Conservation (phyloP, 1,284 basidiomycete species). For the Afroboletus lepidellus region DNA sequence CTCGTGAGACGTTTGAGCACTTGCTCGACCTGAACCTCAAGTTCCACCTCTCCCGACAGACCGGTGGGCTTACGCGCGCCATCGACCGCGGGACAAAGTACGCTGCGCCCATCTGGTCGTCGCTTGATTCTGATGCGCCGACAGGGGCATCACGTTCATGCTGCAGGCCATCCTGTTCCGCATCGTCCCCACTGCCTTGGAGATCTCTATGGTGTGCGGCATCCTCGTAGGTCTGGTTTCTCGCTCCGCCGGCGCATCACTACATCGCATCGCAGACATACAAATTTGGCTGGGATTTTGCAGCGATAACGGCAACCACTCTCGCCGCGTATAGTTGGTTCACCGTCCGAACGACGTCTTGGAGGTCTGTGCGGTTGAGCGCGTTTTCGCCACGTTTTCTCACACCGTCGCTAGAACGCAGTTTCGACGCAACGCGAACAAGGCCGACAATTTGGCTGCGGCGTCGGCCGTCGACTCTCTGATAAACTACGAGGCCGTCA, state of each 20-base stretch:
- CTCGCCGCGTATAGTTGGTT: slow-evolving; percentile 97
- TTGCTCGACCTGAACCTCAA: slow-evolving; percentile 87
- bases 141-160: slow-evolving; percentile 93
- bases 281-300: slow-evolving; percentile 97
- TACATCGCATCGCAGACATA: slow-evolving; percentile 61
- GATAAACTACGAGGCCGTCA: slow-evolving; percentile 98
- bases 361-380: slow-evolving; percentile 60
- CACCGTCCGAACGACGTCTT: slow-evolving; percentile 92
- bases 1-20: slow-evolving; percentile 91
- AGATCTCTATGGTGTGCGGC: slow-evolving; percentile 96
- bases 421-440: slow-evolving; percentile 94
- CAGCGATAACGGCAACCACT: slow-evolving; percentile 83
- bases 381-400: background rate
- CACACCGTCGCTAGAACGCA: slow-evolving; percentile 61
- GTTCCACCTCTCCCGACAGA: slow-evolving; percentile 93
- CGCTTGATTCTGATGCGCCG: slow-evolving; percentile 1
- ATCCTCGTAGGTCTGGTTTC: slow-evolving; percentile 64
- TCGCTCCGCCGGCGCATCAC: background rate
- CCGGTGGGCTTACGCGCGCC: slow-evolving; percentile 92
- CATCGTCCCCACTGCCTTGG: slow-evolving; percentile 92
- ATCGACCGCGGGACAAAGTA: slow-evolving; percentile 98
- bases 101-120: background rate
- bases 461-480: slow-evolving; percentile 92
- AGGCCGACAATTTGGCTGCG: slow-evolving; percentile 95
- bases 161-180: slow-evolving; percentile 93